Percentiles rank a stretch among this genome's conserved stretches.
These are phyloP conservation scores for Epichloe sibirici DNA, from an alignment of 2,329 filamentous ascomycete species.

Conservation along the genomic window DNA sequence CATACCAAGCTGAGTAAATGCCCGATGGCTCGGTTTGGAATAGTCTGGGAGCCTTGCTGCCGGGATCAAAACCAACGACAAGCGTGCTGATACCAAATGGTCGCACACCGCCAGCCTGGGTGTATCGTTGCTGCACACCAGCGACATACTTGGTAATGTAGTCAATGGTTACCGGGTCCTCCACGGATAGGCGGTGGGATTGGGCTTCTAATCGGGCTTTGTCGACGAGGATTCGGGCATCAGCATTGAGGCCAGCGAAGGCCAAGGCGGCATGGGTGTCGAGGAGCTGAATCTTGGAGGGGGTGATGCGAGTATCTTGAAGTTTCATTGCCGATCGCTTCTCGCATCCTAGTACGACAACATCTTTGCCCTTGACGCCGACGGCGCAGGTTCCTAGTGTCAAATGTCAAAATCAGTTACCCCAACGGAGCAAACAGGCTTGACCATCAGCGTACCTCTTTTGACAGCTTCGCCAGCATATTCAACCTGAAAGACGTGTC, in stretches of 20 bases:
- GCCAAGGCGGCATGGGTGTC: slow-evolving; percentile 94
- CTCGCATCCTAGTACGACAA: slow-evolving; percentile 94
- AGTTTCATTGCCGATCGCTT: slow-evolving; percentile 99
- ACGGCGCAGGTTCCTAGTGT: slow-evolving; percentile 83
- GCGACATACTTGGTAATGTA: slow-evolving; percentile 99
- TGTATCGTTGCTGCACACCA: slow-evolving; percentile 96
- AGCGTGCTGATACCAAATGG: slow-evolving; percentile 98
- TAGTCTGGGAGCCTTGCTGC: slow-evolving; percentile 74
- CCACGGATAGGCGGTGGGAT: slow-evolving; percentile 90
- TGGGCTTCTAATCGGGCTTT: slow-evolving; percentile 96
- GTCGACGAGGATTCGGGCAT: slow-evolving; percentile 95
- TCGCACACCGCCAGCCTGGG: slow-evolving; percentile 92
- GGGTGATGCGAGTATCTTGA: slow-evolving; percentile 98
- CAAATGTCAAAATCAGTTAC: slow-evolving; percentile 9
- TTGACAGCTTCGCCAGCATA: slow-evolving; percentile 98
- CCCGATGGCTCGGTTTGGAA: slow-evolving; percentile 99
- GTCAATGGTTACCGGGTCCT: slow-evolving; percentile 94
- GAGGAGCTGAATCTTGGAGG: slow-evolving; percentile 94
- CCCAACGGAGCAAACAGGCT: slow-evolving; percentile 2
- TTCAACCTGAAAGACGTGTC: slow-evolving; percentile 99
- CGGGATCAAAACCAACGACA: slow-evolving; percentile 96
- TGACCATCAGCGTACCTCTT: slow-evolving; percentile 51
- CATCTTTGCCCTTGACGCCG: slow-evolving; percentile 86
- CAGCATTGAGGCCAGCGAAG: slow-evolving; percentile 93
- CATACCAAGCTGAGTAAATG: slow-evolving; percentile 95